These are phyloP conservation scores for Alternaria viburni DNA, from an alignment of 2,329 filamentous ascomycete genomes.

Conservation along the genomic window DNA sequence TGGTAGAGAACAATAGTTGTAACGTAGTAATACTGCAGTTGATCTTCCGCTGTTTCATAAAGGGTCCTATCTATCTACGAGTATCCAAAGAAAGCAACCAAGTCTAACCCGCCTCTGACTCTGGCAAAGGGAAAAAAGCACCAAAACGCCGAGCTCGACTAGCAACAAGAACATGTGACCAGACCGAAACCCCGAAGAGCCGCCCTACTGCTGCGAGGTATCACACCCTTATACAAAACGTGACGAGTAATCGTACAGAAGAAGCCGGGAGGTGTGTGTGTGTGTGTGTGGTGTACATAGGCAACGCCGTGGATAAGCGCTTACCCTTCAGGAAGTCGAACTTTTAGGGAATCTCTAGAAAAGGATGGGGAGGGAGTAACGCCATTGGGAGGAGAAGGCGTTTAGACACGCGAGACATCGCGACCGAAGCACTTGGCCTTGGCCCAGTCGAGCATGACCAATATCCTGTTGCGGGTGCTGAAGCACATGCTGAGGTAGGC, in stretches of 20 bases:
- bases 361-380: not conserved
- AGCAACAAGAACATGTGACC: slow-evolving; percentile 4
- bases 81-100: not conserved
- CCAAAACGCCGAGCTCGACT: slow-evolving; percentile 15
- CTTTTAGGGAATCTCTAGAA: slow-evolving; percentile 7
- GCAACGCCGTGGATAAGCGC: not conserved
- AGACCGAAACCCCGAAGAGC: slow-evolving; percentile 2
- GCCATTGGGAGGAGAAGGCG: not conserved
- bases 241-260: slow-evolving; percentile 11
- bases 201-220: not conserved
- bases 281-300: not conserved
- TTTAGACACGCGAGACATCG: slow-evolving; percentile 79
- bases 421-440: slow-evolving; percentile 97
- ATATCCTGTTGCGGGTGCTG: slow-evolving; percentile 93
- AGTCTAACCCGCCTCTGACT: not conserved
- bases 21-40: not conserved
- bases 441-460: slow-evolving; percentile 93
- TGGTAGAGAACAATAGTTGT: not conserved
- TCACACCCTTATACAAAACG: slow-evolving; percentile 14
- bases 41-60: not conserved
- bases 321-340: slow-evolving; percentile 1
- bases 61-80: not conserved
- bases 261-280: slow-evolving; percentile 1
- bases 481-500: slow-evolving; percentile 99
- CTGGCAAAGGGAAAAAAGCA: not conserved